A percentile compares a stretch with the other conserved stretches of the same genome.
These are phyloP conservation scores for Deuterostichococcus epilithicus DNA, from an alignment of 139 green algal species.

Conservation along the genomic window DNA sequence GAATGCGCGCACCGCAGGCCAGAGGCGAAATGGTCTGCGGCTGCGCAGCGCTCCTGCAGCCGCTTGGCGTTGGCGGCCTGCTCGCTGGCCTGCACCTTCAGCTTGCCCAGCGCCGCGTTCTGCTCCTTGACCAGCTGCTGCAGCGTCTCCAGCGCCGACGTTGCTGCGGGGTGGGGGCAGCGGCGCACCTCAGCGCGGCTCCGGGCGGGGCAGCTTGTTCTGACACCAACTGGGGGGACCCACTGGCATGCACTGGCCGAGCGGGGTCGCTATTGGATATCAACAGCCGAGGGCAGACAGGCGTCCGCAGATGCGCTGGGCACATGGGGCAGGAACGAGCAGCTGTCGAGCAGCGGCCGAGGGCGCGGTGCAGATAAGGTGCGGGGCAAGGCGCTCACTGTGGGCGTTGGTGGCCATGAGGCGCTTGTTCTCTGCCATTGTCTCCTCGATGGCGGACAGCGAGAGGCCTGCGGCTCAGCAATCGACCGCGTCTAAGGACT, in stretches of 20 bases:
- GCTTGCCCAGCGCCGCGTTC: slow-evolving; percentile 2
- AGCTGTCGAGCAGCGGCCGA: no score
- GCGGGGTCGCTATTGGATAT: no score
- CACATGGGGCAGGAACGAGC: no score
- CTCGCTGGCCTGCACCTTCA: neutral
- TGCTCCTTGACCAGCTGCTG: slow-evolving; percentile 10
- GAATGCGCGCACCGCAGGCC: neutral
- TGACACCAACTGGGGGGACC: no score
- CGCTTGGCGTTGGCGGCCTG: neutral
- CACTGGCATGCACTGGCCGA: no score
- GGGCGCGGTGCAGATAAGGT: no score
- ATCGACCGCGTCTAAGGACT: no score
- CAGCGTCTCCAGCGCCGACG: neutral
- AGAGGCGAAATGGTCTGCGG: neutral
- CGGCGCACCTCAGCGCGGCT: no score
- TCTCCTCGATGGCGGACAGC: neutral
- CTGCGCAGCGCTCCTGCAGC: neutral
- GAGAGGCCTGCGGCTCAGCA: neutral
- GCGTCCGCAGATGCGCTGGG: no score
- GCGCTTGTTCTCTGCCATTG: neutral
- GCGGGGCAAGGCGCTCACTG: neutral
- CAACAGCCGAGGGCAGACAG: no score
- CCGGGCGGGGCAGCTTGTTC: no score
- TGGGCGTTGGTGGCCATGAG: neutral
- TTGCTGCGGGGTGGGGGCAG: neutral